Evolutionary conservation across 2,329 filamentous ascomycete species (phyloP), one percentile per base, ranked within the genome.

Genomic region (Botrytis pseudocinerea): DNA sequence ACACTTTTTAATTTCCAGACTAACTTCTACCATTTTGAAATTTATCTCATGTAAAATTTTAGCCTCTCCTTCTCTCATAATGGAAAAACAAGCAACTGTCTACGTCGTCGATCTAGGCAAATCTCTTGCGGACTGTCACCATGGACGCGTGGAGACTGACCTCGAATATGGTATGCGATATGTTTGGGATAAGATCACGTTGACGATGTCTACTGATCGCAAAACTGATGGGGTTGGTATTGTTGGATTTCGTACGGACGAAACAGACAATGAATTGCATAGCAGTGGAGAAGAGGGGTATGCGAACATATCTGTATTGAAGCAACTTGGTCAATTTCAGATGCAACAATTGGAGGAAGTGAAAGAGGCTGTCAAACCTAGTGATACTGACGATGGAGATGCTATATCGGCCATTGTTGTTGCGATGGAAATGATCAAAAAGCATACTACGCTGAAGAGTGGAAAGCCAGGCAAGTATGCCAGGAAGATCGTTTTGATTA

Each of bases 31-130:
- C 40, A 25, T 14, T n/a, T 64, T 20, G 7, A 20, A 44, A 35
- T 57, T 6, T 14, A 54, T 9, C 61, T 66, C 16, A 66, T 71
- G 70, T 54, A 35, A 71, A 42, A 14, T 54, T 2, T 4, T 20
- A 46, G 38, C 3, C 35, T 57, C 22, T 40, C 42, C 12, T 20
- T 25, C 25, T 57, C 38, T 32, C 77, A 85, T 74, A 72, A 98
- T 98, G 95, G 91, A 93, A 75, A 99, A 99, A 82, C 94, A 98
- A 84, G 94, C 94, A 14, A 96, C 92, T 0, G 89, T 98, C 61
- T 99, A 96, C 82, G 92, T 99, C 78, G 84, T 99, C 74, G 96
- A 99, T 83, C 85, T 98, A 38, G 95, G 94, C 73, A 86, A 85
- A 79, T 93, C 95, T n/a, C 98, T 97, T 93, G 91, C 87, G 73